Percentiles rank a stretch among this genome's conserved stretches.
Evolutionary conservation across 2,329 filamentous ascomycete species (phyloP).

Genomic region (Cladosporium sp.): DNA sequence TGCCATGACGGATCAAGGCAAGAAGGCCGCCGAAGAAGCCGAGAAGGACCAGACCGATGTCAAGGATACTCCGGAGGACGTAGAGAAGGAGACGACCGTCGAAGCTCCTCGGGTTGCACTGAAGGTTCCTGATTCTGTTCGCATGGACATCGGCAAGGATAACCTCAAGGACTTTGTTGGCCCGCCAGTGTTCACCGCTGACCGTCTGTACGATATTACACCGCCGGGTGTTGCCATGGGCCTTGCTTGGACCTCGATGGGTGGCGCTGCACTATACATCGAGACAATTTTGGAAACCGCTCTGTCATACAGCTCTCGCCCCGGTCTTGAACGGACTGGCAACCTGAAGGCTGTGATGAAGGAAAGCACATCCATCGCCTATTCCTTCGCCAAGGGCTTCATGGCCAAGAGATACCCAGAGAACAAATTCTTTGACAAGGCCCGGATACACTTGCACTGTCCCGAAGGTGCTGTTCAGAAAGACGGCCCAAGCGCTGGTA

Average conservation of each 20-base stretch:
- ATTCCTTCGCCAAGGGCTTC: conserved; percentile 89
- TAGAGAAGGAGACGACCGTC: conserved; percentile 57
- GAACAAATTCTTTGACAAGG: conserved; percentile 95
- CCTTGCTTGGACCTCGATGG: conserved; percentile 96
- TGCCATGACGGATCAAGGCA: conserved; percentile 82
- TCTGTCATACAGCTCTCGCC: conserved; percentile 70
- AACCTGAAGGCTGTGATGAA: conserved; percentile 98
- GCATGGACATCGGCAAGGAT: conserved; percentile 81
- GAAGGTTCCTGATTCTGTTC: conserved; percentile 81
- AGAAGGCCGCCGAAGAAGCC: conserved; percentile 70
- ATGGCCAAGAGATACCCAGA: conserved; percentile 82
- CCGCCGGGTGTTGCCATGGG: conserved; percentile 97
- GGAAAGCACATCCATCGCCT: conserved; percentile 91
- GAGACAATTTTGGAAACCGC: conserved; percentile 91
- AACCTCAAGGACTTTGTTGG: conserved; percentile 97
- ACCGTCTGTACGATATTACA: conserved; percentile 90
- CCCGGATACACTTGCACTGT: conserved; percentile 91
- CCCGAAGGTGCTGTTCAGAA: conserved; percentile 95
- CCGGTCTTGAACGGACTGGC: conserved; percentile 85
- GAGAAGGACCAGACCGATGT: conserved; percentile 65
- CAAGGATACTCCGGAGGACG: conserved; percentile 60
- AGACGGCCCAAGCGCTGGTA: conserved; percentile 76
- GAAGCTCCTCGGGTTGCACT: conserved; percentile 72
- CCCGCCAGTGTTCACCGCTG: conserved; percentile 90
- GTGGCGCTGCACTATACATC: conserved; percentile 92